Evolutionary conservation across 306 rosid genomes (phyloP).

Genomic region (Inga laurina): DNA sequence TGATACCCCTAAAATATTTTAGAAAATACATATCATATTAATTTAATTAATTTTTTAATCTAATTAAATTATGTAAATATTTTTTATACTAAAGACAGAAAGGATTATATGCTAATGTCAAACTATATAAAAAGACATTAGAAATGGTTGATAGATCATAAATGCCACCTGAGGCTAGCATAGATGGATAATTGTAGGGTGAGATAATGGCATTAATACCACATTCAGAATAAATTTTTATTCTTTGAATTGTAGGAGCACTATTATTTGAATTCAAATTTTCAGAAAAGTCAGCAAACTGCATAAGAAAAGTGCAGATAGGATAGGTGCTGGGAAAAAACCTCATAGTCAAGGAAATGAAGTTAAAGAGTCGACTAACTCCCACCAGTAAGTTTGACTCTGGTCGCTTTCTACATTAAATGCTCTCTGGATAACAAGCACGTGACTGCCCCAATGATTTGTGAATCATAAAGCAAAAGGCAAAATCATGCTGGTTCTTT

Average conservation of each 20-base stretch:
- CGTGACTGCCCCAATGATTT: not conserved
- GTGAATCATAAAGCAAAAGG: not conserved
- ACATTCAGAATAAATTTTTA: not conserved
- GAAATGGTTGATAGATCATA: not conserved
- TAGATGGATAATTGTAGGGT: not conserved
- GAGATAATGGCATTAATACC: not conserved
- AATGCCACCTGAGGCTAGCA: not conserved
- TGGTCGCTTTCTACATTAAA: not conserved
- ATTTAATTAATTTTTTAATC: too few species aligned
- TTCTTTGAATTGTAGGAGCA: not conserved
- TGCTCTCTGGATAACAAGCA: not conserved
- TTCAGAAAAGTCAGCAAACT: not conserved
- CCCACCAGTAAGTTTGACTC: not conserved
- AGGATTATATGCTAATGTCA: fast-evolving
- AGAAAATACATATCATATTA: too few species aligned
- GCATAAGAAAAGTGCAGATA: not conserved
- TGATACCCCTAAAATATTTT: too few species aligned
- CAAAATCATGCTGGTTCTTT: not conserved
- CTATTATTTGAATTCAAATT: not conserved
- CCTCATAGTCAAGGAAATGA: not conserved
- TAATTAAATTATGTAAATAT: too few species aligned
- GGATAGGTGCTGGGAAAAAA: not conserved
- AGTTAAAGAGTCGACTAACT: not conserved
- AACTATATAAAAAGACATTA: too few species aligned
- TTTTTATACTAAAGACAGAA: too few species aligned